A percentile compares a stretch with the other conserved stretches of the same genome.
Conservation (phyloP, 1,284 basidiomycete genomes). For the Meripilus lineatus region DNA sequence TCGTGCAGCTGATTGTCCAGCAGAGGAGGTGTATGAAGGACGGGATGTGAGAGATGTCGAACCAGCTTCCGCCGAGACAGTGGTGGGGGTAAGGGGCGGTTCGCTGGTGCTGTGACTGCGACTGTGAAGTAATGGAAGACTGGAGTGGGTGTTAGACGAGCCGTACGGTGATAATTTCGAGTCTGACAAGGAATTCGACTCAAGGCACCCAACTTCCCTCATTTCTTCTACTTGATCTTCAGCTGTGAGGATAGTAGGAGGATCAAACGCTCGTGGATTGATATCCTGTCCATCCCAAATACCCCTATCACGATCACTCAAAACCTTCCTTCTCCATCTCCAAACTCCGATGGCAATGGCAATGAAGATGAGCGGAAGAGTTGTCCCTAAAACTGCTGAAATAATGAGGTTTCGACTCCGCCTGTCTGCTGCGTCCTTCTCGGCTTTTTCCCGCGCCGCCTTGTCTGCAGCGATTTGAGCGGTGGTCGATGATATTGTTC, state of each 20-base stretch:
- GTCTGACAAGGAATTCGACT: no score
- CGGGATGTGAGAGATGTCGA: no score
- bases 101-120: no score
- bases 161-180: no score
- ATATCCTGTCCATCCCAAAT: slow-evolving; percentile 16
- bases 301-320: slow-evolving; percentile 7
- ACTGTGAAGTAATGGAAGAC: no score
- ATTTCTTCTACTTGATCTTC: background rate
- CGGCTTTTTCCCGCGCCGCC: background rate
- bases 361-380: slow-evolving; percentile 17
- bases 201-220: no score
- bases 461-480: slow-evolving; percentile 11
- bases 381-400: slow-evolving; percentile 21
- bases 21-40: no score
- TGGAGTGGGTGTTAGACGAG: no score
- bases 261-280: slow-evolving; percentile 15
- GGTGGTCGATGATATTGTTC: slow-evolving; percentile 15
- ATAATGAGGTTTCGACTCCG: slow-evolving; percentile 15
- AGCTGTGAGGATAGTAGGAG: background rate
- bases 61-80: no score
- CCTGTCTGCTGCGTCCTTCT: slow-evolving; percentile 3
- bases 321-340: slow-evolving; percentile 8
- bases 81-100: no score
- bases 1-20: no score
- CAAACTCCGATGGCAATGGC: slow-evolving; percentile 16